Conservation (phyloP, 257 asterid genomes). For the Fraxinus quadrangulata region DNA sequence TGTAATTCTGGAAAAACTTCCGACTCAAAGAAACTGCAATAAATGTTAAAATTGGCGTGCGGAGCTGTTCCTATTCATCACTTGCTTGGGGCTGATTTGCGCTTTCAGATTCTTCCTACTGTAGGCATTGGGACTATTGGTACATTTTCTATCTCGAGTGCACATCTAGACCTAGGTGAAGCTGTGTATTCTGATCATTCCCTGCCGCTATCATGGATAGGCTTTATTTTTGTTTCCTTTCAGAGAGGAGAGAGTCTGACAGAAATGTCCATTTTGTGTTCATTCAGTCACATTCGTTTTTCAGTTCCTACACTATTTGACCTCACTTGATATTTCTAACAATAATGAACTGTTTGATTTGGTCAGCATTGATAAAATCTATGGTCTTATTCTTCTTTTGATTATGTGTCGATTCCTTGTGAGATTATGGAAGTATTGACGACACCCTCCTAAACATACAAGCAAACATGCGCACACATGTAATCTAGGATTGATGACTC, state of each 20-base stretch:
- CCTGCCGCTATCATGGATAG: background rate
- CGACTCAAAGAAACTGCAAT: constrained; percentile 50
- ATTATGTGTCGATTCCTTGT: background rate
- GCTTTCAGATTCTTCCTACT: constrained; percentile 13
- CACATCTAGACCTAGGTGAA: background rate
- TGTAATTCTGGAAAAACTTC: constrained; percentile 32
- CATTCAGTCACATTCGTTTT: background rate
- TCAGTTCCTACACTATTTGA: background rate
- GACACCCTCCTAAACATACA: background rate
- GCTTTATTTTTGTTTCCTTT: too few species aligned
- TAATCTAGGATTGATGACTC: too few species aligned
- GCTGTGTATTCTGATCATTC: too few species aligned
- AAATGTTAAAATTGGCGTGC: constrained; percentile 25
- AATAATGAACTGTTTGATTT: background rate
- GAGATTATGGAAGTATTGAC: background rate
- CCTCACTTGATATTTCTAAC: background rate
- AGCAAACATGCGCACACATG: too few species aligned
- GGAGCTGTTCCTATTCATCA: constrained; percentile 15
- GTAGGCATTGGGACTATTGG: background rate
- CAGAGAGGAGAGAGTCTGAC: too few species aligned
- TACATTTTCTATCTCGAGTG: background rate
- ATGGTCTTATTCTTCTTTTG: too few species aligned
- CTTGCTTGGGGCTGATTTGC: constrained; percentile 12
- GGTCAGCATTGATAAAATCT: too few species aligned
- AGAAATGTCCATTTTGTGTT: background rate